A percentile compares a stretch with the other conserved stretches of the same genome.
Evolutionary conservation across 2,329 filamentous ascomycete genomes (phyloP).

Genomic region (Fusarium sacchari): DNA sequence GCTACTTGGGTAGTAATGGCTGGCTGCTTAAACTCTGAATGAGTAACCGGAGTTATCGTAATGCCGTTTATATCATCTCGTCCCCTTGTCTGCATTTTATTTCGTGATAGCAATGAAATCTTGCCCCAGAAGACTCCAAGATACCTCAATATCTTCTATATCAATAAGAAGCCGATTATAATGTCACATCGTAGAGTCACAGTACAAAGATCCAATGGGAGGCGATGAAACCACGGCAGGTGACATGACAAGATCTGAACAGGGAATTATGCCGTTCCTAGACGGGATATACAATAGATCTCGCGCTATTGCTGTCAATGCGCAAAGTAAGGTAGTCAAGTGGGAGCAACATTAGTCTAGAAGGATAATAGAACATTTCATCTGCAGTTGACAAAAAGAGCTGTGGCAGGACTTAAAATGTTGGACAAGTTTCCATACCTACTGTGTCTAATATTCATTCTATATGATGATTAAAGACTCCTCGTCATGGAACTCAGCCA

Average conservation of each 20-base stretch:
- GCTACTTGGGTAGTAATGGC: too few species aligned
- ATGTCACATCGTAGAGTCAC: not conserved
- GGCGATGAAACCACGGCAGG: not conserved
- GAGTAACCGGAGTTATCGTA: fast-evolving
- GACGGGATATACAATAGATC: not conserved
- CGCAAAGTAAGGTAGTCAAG: not conserved
- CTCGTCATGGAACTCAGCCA: not conserved
- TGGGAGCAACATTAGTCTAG: not conserved
- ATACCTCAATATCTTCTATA: not conserved
- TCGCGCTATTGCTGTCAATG: not conserved
- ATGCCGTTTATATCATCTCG: too few species aligned
- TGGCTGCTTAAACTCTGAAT: not conserved
- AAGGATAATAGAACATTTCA: not conserved
- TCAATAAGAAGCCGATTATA: fast-evolving
- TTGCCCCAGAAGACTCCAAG: not conserved
- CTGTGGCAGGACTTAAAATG: too few species aligned
- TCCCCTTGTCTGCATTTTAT: fast-evolving
- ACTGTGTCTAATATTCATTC: not conserved
- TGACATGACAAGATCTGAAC: not conserved
- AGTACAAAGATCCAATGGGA: not conserved
- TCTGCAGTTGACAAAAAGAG: not conserved
- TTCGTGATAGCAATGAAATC: not conserved
- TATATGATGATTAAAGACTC: not conserved
- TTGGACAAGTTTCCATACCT: not conserved
- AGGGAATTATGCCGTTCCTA: not conserved